Percentiles rank a stretch among this genome's conserved stretches.
Conservation (phyloP, 2,329 filamentous ascomycete species). For the Colletotrichum nymphaeae region DNA sequence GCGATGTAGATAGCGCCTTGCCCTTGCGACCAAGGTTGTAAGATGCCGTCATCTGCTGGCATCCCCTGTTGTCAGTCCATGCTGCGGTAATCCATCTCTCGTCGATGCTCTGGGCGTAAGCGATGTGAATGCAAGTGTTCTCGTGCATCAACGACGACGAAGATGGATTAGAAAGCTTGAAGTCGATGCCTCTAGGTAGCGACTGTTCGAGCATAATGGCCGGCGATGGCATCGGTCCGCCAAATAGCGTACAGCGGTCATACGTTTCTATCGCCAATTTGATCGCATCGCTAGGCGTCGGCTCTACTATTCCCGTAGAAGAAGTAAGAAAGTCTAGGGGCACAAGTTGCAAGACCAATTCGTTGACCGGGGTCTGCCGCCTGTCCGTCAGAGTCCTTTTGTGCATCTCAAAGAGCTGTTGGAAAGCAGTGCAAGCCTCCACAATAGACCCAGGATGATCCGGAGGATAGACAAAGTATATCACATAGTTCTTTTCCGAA, state of each 20-base stretch:
- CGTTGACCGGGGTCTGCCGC: constrained; percentile 61
- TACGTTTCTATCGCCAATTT: constrained; percentile 80
- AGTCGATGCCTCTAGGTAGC: constrained; percentile 78
- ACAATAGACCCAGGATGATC: constrained; percentile 70
- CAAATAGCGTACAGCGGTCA: constrained; percentile 75
- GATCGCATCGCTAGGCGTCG: constrained; percentile 68
- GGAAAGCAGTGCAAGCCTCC: constrained; percentile 80
- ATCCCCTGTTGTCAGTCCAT: constrained; percentile 84
- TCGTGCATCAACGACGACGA: constrained; percentile 81
- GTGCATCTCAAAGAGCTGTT: constrained; percentile 76
- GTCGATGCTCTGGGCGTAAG: constrained; percentile 81
- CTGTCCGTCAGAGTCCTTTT: constrained; percentile 58
- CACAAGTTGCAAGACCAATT: constrained; percentile 82
- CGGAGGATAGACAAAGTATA: constrained; percentile 81
- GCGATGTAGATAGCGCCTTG: constrained; percentile 59
- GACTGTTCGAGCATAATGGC: constrained; percentile 79
- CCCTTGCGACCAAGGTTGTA: constrained; percentile 77
- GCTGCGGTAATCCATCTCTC: constrained; percentile 82
- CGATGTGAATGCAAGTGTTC: constrained; percentile 83
- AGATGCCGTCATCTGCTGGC: constrained; percentile 77
- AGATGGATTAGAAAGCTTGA: constrained; percentile 75
- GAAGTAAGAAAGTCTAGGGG: constrained; percentile 76
- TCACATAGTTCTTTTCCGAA: constrained; percentile 72
- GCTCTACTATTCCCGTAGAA: constrained; percentile 70
- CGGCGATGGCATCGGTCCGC: constrained; percentile 70